Evolutionary conservation across 1,284 basidiomycete species (phyloP), one percentile per base, ranked within the genome.

Genomic region (Macrocystidia cucumis): DNA sequence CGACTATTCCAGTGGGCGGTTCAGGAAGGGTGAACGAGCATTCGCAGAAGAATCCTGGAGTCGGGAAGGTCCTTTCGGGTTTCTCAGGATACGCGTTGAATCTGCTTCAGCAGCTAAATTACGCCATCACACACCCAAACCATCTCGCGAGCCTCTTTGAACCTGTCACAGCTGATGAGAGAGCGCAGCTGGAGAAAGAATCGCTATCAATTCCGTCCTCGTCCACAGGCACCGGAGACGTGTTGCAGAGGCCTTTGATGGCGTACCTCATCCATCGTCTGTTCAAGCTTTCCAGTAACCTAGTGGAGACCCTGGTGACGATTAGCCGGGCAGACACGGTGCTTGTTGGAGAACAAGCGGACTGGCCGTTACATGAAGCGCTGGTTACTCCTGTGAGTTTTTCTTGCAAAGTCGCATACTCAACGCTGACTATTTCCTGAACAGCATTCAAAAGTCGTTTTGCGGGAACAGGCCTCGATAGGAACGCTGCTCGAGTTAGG

Each of bases 91-190:
- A 74, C 38, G 78, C 78, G 0, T 62, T 92, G 12, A 60, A 73
- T 23, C 71, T 93, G n/a, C 63, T 98, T 0, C 88, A 91, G 51
- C 85, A 91, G 42, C 59, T 95, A 38, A 91, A 91, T 52, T 91
- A 92, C 48, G 86, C 90, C 0, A 67, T 95, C 35, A 84, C 88
- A 1, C 92, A 96, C 59, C 91, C 93, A 5, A 85, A 91, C 47
- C 83, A 90, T 46, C 72, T 96, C 13, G 75, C 80, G 0, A 81
- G 78, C 39, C 64, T 91, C 25, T 67, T 95, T 41, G 88, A 92
- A 42, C 82, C 88, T 2, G 65, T 85, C n/a, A 82, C 82, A 0
- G 55, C 69, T 2, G 84, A 85, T n/a, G 90, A 93, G 44, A 69
- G 78, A 25, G 53, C 59, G 0, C 68, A 70, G 43, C 61, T 80